Base-by-base conservation (phyloP, 1,139 yeast genomes). In the Pichia sp. region DNA sequence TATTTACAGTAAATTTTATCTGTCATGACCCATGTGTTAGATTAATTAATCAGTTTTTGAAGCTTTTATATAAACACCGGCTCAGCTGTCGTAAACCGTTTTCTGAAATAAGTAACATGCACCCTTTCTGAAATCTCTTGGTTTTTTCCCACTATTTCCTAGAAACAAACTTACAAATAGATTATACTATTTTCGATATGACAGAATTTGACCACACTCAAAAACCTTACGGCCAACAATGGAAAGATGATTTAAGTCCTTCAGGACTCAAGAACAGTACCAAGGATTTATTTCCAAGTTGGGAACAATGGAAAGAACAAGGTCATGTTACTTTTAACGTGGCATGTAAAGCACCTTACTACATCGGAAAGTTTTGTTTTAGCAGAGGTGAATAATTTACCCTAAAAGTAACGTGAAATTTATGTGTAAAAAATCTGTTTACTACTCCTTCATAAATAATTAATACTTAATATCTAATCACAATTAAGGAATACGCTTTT, bases 141-240 rank as follows among this genome's bases (percentile, higher is more conserved):
- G 3, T 35, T 28, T 28, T n/a, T 8, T 35, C 3, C 11, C 4
- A n/a, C 11, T 37, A 4, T 4, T 5, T 23, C 6, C n/a, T 8
- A 8, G 6, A 11, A 11, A 16, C 31, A 32, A 28, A 36, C 16
- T 27, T 11, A 3, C n/a, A 31, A n/a, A n/a, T 6, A 44, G 23
- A 16, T 16, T 16, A 16, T 16, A 16, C 23, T 16, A 16, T 16
- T 16, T 16, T 16, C 23, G 23, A 16, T 16, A 16, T 16, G 39
- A 38, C 41, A 16, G 49, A 41, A 23, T 27, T 9, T 40, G 35
- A 8, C n/a, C 49, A 46, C 42, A 47, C 43, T 26, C 29, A 31
- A 6, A 47, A 38, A 38, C 29, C 47, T 9, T 44, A 44, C 42
- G 38, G 44, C 16, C 37, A 42, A 31, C 50, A 47, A 47, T 40